Conservation (phyloP, 2,329 filamentous ascomycete species). For the Cordyceps tenuipes region DNA sequence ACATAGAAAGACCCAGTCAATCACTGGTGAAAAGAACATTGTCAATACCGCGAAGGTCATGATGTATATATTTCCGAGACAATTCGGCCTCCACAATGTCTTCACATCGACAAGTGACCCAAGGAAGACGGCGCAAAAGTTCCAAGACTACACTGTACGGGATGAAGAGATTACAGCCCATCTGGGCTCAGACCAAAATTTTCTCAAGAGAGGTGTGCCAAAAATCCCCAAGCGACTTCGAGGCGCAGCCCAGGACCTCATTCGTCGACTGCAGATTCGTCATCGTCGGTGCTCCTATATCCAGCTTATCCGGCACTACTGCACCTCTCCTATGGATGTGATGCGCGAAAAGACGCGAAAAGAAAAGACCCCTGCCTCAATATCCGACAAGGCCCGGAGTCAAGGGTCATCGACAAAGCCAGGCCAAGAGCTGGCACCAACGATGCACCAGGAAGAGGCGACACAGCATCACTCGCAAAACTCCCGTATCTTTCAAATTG, state of each 20-base stretch:
- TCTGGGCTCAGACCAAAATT: conserved; percentile 13
- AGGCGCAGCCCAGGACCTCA: conserved; percentile 49
- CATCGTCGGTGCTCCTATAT: conserved; percentile 72
- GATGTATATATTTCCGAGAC: conserved; percentile 89
- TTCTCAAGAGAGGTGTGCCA: conserved; percentile 13
- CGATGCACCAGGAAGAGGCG: not conserved
- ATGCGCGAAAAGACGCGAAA: not conserved
- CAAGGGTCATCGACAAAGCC: not conserved
- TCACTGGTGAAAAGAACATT: conserved; percentile 16
- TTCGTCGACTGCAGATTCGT: conserved; percentile 59
- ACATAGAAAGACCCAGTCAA: not conserved
- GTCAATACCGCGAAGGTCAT: conserved; percentile 61
- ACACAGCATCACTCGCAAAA: not conserved
- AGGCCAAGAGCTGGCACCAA: too few species aligned
- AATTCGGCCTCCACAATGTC: conserved; percentile 88
- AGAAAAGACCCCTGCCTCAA: not conserved
- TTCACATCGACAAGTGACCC: conserved; percentile 64
- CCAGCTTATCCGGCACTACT: conserved; percentile 74
- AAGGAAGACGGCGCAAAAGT: conserved; percentile 59
- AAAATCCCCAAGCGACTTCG: conserved; percentile 60
- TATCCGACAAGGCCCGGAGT: not conserved
- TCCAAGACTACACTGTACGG: conserved; percentile 78
- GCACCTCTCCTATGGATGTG: conserved; percentile 41
- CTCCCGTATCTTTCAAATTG: not conserved
- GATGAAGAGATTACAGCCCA: conserved; percentile 64